A percentile compares a stretch with the other conserved stretches of the same genome.
Conservation (phyloP, 2,329 filamentous ascomycete genomes). For the Talaromyces funiculosus region DNA sequence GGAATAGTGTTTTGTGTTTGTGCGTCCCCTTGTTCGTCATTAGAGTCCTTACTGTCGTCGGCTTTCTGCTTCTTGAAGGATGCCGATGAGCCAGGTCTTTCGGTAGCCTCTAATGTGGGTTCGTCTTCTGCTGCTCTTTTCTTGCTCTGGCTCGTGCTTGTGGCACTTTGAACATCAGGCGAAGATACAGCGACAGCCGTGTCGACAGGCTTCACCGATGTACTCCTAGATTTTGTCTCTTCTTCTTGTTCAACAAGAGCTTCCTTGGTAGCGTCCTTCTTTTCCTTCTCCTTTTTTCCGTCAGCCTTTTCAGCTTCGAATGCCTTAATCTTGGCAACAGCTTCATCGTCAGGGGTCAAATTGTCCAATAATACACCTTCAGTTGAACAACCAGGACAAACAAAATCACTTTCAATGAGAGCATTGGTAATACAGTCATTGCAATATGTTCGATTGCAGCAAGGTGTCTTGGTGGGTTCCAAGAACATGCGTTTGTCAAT, state of each 20-base stretch:
- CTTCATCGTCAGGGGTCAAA: constrained; percentile 74
- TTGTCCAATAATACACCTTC: constrained; percentile 92
- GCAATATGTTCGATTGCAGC: constrained; percentile 97
- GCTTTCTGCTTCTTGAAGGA: constrained; percentile 42
- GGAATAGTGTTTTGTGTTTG: not conserved
- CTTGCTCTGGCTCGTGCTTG: constrained; percentile 48
- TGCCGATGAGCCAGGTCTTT: constrained; percentile 32
- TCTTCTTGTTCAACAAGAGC: constrained; percentile 16
- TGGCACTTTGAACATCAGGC: constrained; percentile 28
- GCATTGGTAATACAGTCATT: constrained; percentile 99
- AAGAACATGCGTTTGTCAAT: constrained; percentile 98
- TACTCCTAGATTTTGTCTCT: constrained; percentile 12
- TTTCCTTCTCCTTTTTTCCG: constrained; percentile 40
- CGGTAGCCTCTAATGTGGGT: constrained; percentile 47
- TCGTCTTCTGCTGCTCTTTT: constrained; percentile 79
- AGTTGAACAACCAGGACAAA: constrained; percentile 85
- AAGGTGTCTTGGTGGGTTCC: constrained; percentile 98
- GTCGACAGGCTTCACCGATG: constrained; percentile 13
- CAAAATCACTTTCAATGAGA: constrained; percentile 95
- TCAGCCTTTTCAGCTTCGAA: constrained; percentile 56
- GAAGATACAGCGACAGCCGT: constrained; percentile 22
- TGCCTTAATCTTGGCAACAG: constrained; percentile 68
- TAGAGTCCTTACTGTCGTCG: constrained; percentile 26
- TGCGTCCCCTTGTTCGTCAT: constrained; percentile 4
- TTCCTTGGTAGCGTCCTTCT: constrained; percentile 26